Evolutionary conservation across 305 asterid species (phyloP), one percentile per base, ranked within the genome.

Genomic region (Fraxinus albicans): DNA sequence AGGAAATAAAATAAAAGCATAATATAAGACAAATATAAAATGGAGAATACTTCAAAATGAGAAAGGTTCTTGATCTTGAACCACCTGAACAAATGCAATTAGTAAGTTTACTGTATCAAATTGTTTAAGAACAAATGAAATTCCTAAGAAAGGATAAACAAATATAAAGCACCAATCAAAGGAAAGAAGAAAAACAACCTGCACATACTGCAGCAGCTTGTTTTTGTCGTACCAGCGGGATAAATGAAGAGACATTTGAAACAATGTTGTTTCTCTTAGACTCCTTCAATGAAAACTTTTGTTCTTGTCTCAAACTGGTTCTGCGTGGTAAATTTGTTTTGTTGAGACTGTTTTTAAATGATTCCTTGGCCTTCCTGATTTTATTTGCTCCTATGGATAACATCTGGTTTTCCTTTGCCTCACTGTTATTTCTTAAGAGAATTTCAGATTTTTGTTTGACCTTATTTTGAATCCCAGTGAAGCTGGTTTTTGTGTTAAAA

Each of bases 171-270:
- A 72, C 2, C 40, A 50, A 15, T 21, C 60, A 50, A 50, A 50
- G 60, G 60, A 50, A 50, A 50, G 60, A 50, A 50, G 7, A 50
- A 50, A 50, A 50, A 50, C 19, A 70, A 96, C 99, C 99, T 90
- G 91, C 83, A 83, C 97, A 91, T 42, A 84, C 80, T 53, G 89
- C 74, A n/a, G 93, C 94, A 82, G 92, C 96, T 90, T 91, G 94
- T 84, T 91, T 96, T 76, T 92, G 94, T 87, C 91, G 95, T 77
- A 96, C 86, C 80, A 93, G 84, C 70, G 99, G 98, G 83, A 96
- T 82, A 89, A 96, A 94, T 81, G 98, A 96, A 85, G 89, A 89
- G 76, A 90, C 87, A 88, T 90, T 91, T 35, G 96, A 92, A 81
- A 94, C 91, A 85, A 96, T 94, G 88, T 96, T 93, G 84, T 87